Conservation (phyloP, 768 basidiomycete genomes). For the Russula vinacea region DNA sequence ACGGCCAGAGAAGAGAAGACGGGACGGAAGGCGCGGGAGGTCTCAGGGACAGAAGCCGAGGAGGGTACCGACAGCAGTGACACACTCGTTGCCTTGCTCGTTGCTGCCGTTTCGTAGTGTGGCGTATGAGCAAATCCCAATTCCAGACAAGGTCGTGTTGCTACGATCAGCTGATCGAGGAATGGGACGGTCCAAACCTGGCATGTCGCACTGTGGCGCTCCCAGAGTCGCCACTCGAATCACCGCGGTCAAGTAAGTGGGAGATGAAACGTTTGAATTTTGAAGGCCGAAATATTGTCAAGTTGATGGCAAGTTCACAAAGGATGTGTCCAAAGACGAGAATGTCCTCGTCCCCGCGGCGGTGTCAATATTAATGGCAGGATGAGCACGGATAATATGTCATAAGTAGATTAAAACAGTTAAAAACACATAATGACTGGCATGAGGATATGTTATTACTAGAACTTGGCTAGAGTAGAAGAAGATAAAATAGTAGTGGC, state of each 20-base stretch:
- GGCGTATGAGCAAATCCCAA: too few species aligned
- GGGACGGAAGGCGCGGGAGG: too few species aligned
- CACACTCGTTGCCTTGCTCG: too few species aligned
- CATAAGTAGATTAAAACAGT: not conserved
- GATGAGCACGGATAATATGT: not conserved
- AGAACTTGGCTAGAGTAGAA: not conserved
- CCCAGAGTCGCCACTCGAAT: not conserved
- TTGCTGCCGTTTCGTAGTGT: too few species aligned
- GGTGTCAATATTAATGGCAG: not conserved
- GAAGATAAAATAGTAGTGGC: not conserved
- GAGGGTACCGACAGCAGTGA: too few species aligned
- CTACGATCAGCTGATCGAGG: too few species aligned
- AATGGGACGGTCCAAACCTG: too few species aligned
- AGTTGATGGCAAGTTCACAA: not conserved
- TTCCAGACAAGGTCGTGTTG: too few species aligned
- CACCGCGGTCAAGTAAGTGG: not conserved
- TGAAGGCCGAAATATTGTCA: not conserved
- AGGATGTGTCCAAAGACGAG: too few species aligned
- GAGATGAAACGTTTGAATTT: not conserved
- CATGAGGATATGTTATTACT: not conserved
- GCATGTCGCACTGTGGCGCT: too few species aligned
- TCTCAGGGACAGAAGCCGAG: too few species aligned
- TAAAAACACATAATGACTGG: not conserved
- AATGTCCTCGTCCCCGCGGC: conserved; percentile 9
- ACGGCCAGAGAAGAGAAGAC: too few species aligned